Evolutionary conservation across 2,329 filamentous ascomycete genomes (phyloP).

Genomic region (Penicillium sp.): DNA sequence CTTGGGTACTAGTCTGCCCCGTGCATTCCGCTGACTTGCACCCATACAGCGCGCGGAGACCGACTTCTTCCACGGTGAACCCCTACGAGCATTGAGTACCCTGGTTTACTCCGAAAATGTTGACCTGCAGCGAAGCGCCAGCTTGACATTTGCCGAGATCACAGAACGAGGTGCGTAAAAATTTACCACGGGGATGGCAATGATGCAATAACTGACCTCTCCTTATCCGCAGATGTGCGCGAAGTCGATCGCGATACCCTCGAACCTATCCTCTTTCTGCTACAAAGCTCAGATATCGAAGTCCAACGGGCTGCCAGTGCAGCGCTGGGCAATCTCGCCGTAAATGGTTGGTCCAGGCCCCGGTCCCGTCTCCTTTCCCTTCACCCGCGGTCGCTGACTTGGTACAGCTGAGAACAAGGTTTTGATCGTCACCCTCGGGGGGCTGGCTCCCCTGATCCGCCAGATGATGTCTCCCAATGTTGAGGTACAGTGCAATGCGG

Average conservation of each 20-base stretch:
- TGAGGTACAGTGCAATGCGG: constrained; percentile 98
- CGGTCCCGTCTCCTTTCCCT: background rate
- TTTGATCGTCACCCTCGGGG: constrained; percentile 87
- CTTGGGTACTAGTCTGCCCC: background rate
- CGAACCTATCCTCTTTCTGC: constrained; percentile 89
- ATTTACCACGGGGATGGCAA: background rate
- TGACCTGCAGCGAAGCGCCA: constrained; percentile 93
- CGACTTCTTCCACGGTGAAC: constrained; percentile 97
- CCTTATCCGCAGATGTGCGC: constrained; percentile 70
- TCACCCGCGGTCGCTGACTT: constrained; percentile 43
- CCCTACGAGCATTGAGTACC: constrained; percentile 87
- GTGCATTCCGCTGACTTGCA: constrained; percentile 19
- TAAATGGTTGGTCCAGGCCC: constrained; percentile 68
- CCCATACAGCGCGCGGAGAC: constrained; percentile 78
- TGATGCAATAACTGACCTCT: constrained; percentile 19
- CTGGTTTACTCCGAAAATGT: constrained; percentile 99
- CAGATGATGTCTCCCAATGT: constrained; percentile 99
- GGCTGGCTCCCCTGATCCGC: constrained; percentile 84
- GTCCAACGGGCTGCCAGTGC: constrained; percentile 96
- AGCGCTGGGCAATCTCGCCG: constrained; percentile 90
- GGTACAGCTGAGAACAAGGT: constrained; percentile 93
- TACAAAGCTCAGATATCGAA: constrained; percentile 94
- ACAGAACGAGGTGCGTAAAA: constrained; percentile 78
- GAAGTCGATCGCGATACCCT: constrained; percentile 94
- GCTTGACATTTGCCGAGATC: constrained; percentile 97